phyloP scores from a whole-genome alignment of 768 basidiomycete species.

The Lyophyllum atratum region DNA sequence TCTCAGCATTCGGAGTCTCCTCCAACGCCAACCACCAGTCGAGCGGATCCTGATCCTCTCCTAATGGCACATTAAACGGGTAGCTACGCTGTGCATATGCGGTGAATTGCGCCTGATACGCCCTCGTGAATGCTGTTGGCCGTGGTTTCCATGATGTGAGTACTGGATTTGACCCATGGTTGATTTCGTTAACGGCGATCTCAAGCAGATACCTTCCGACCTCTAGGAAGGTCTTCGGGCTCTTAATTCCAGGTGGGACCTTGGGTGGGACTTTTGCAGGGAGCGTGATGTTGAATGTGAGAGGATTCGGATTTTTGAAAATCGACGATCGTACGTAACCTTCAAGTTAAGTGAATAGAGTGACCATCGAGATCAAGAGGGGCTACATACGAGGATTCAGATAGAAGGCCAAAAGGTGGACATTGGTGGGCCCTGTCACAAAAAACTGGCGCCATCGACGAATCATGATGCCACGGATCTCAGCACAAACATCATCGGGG shows the following conservation, averaged over 20 bases:
- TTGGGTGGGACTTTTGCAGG: slow-evolving; percentile 16
- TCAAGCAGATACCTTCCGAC: slow-evolving; percentile 22
- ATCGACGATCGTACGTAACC: slow-evolving; percentile 24
- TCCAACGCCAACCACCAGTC: slow-evolving; percentile 25
- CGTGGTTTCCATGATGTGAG: slow-evolving; percentile 19
- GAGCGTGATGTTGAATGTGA: slow-evolving; percentile 23
- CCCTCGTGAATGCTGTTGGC: slow-evolving; percentile 14
- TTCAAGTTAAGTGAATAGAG: not conserved
- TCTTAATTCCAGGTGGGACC: slow-evolving; percentile 22
- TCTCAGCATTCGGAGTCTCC: slow-evolving; percentile 19
- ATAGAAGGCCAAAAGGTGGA: slow-evolving; percentile 31
- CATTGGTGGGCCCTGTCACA: slow-evolving; percentile 27
- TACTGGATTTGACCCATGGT: slow-evolving; percentile 18
- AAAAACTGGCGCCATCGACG: slow-evolving; percentile 29
- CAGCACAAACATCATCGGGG: slow-evolving; percentile 18
- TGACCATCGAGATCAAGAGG: not conserved
- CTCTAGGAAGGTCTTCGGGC: slow-evolving; percentile 26
- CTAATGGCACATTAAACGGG: slow-evolving; percentile 15
- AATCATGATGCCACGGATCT: slow-evolving; percentile 30
- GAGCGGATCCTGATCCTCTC: slow-evolving; percentile 17
- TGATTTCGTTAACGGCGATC: slow-evolving; percentile 19
- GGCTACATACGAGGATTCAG: slow-evolving; percentile 29
- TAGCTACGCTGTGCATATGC: slow-evolving; percentile 21
- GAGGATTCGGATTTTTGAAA: slow-evolving; percentile 28
- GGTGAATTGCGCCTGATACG: slow-evolving; percentile 25